Evolutionary conservation across 2,329 filamentous ascomycete species (phyloP).

Genomic region (Colletotrichum trifolii): DNA sequence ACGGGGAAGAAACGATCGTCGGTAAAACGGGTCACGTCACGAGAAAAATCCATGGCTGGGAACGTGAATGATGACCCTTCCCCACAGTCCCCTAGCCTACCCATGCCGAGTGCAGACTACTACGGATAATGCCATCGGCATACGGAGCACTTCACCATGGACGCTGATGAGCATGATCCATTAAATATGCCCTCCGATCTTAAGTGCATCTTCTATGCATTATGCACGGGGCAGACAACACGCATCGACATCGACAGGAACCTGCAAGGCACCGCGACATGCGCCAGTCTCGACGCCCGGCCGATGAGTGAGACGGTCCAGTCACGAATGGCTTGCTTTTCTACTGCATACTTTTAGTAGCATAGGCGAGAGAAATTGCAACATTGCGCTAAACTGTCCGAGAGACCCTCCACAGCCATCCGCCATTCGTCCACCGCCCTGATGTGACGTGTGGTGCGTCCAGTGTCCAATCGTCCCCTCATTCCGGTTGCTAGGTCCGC

Average conservation of each 20-base stretch:
- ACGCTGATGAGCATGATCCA: too few species aligned
- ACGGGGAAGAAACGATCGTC: conserved; percentile 14
- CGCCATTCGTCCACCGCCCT: conserved; percentile 11
- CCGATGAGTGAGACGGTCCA: conserved; percentile 6
- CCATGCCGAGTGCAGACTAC: background rate
- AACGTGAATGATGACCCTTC: conserved; percentile 22
- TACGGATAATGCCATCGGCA: too few species aligned
- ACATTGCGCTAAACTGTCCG: conserved; percentile 17
- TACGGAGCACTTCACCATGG: background rate
- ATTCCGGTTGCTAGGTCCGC: conserved; percentile 8
- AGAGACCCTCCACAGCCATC: conserved; percentile 8
- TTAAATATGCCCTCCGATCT: too few species aligned
- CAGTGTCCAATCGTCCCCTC: conserved; percentile 30
- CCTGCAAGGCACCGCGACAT: too few species aligned
- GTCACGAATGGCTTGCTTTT: conserved; percentile 15
- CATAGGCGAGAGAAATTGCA: background rate
- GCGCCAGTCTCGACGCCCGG: too few species aligned
- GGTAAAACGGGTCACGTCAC: conserved; percentile 20
- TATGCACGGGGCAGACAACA: too few species aligned
- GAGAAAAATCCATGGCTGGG: conserved; percentile 13
- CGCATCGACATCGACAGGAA: too few species aligned
- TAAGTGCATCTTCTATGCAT: too few species aligned
- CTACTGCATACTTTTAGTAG: background rate
- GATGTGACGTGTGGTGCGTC: conserved; percentile 6
- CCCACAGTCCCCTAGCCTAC: conserved; percentile 10